Base-by-base conservation (phyloP, 1,139 yeast species). In the Yamadazyma pseudoaaseri region DNA sequence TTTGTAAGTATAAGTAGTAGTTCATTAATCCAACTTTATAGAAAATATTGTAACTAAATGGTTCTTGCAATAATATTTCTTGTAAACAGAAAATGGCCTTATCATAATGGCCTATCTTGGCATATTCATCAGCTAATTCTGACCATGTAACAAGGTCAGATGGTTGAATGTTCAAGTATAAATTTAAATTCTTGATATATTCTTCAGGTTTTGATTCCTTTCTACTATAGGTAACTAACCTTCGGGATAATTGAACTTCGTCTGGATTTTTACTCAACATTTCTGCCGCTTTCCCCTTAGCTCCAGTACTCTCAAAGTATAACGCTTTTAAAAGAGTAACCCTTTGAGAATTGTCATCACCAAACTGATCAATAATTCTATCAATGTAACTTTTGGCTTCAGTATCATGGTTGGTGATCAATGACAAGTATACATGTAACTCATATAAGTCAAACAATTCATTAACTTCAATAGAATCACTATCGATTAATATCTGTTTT, bases 81-180 rank as follows among this genome's bases (percentile, higher is more conserved):
- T 86, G 79, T 26, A 75, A 69, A 39, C 86, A 70, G 52, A 71
- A 78, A 6, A 83, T 69, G 0, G 94, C 81, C 48, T 81, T 79
- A 20, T 76, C 81, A 47, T 75, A 81, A 46, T 80, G 79, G 1
- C 89, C 89, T n/a, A 70, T 44, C 7, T 61, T 53, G 23, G 59
- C 58, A 52, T 90, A 90, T 16, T 73, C 68, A 26, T 78, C 76
- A 5, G 80, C 84, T 38, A 87, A 65, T 57, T 86, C 95, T 30
- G 79, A 70, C 95, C 95, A 87, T 1, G 86, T 64, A 44, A 82
- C 78, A 5, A 76, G 62, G 56, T 92, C 97, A 20, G 80, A 57
- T 1, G 97, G 96, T 45, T 73, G 76, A 34, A 68, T 53, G 32
- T 75, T 74, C 34, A 81, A 56, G 47, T 72, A 74, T 37, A 59